Percentiles rank a stretch among this genome's conserved stretches.
Conservation (phyloP, 441 rosid species). For the Rhodomyrtus psidioides region DNA sequence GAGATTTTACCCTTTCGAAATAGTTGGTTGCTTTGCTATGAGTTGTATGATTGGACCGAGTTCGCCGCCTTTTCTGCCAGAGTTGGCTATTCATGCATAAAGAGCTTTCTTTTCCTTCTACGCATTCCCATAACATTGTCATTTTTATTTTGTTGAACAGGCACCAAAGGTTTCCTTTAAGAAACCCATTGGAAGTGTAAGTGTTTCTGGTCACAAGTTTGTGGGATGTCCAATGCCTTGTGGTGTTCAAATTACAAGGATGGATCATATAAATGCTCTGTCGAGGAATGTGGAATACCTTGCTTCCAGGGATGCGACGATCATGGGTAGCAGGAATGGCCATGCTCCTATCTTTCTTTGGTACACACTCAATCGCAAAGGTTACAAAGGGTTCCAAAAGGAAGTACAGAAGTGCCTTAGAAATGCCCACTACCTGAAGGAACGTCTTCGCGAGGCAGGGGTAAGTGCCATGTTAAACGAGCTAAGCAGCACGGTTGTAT, state of each 20-base stretch:
- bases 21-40: neutral
- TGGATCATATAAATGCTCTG: conserved; percentile 68
- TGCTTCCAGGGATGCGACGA: conserved; percentile 92
- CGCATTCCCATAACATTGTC: neutral
- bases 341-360: conserved; percentile 94
- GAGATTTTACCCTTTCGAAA: neutral
- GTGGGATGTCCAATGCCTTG: conserved; percentile 98
- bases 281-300: conserved; percentile 82
- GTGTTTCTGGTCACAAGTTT: conserved; percentile 83
- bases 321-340: conserved; percentile 87
- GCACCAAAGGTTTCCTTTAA: conserved; percentile 91
- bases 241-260: conserved; percentile 81
- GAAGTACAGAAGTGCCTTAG: conserved; percentile 89
- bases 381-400: conserved; percentile 87
- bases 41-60: neutral
- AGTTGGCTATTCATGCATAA: neutral
- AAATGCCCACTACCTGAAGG: conserved; percentile 86
- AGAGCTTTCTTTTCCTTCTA: neutral
- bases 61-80: neutral
- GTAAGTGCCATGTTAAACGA: conserved; percentile 88
- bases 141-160: conserved; percentile 21
- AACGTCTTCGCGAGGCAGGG: conserved; percentile 44
- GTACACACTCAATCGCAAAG: conserved; percentile 83
- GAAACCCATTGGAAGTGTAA: conserved; percentile 91
- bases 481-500: conserved; percentile 90